Base-by-base conservation (phyloP, 352 stramenopile species). In the Pythium chondricola region DNA sequence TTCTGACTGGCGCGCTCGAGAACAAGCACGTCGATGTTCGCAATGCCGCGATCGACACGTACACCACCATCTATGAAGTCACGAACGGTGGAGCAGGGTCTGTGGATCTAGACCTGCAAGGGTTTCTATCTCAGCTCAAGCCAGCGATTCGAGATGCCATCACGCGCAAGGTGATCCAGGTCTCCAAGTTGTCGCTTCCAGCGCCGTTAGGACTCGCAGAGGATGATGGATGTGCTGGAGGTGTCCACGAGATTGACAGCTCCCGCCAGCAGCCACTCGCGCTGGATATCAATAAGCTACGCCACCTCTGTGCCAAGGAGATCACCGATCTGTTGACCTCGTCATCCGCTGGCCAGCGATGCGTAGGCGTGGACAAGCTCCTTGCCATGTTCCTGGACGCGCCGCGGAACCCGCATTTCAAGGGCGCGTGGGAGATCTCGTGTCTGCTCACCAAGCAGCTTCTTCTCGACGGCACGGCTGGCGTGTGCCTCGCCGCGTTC, bases 1-100 rank as follows among this genome's bases (percentile, higher is more conserved):
- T 87, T 11, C 69, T 90, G 16, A 52, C 63, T 0, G 64, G 67
- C 0, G 74, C 74, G 2, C 66, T 92, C 20, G 81, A 88, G 25
- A 89, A 88, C 66, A 92, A 92, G 29, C 81, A 92, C 44, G 78
- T 92, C 4, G 81, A 92, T 21, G 71, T 92, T 2, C 74, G 78
- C 2, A 92, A 81, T 26, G 78, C 65, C 0, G 81, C 81, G 0
- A 83, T 88, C 14, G 58, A 69, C 1, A 77, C 72, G 6, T 92
- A 90, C 43, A 61, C 65, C 0, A 71, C 67, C 1, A 82, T 92
- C 10, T 92, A 88, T 45, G 77, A 92, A 47, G 64, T 74, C 24
- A 84, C 71, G 3, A 83, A 82, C 22, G 72, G 74, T 2, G 71
- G 67, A 0, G 55, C 58, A 3, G 58, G 61, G 11, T 61, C 67